Evolutionary conservation across 2,329 filamentous ascomycete species (phyloP), one percentile per base, ranked within the genome.

Genomic region (Xylariaceae sp.): DNA sequence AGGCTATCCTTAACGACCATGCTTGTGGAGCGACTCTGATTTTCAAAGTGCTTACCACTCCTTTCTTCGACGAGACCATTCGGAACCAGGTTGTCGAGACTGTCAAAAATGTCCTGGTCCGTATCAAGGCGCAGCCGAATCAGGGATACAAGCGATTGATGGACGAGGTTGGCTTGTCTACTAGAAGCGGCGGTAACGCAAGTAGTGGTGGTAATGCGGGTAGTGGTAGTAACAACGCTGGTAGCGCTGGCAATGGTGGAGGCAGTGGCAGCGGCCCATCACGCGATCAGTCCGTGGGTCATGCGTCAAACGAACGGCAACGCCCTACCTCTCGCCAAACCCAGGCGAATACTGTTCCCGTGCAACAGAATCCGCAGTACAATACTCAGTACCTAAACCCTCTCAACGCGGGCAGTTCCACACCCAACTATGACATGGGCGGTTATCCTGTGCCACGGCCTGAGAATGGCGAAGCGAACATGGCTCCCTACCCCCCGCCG

Each of bases 61-160:
- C 94, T 0, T 97, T 97, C 82, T 92, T 97, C 65, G 94, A 99
- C 66, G 94, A 99, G 73, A 86, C 80, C 55, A 92, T 97, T 72
- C 88, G 94, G 52, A 80, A 82, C 51, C 90, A 97, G 68, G 92
- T 97, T 18, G 85, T 96, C 4, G 91, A 96, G 70, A 97, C 92
- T 60, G 90, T 99, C 55, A 91, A 93, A 71, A 90, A 86, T 68
- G 92, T 97, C 45, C 82, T 99, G 39, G 77, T 93, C 39, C 88
- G 89, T 69, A 88, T 97, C 75, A 97, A 97, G 78, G 93, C 92
- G 4, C 90, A 96, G 70, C 91, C 94, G 13, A 89, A 88, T 63
- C 94, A 97, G 76, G 94, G 94, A 55, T 99, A 99, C 79, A 99
- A 97, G 81, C 88, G 94, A 56, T 78, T 99, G 61, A 99, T 99